Conservation (phyloP, 1,284 basidiomycete genomes). For the Microbotryum violaceum region DNA sequence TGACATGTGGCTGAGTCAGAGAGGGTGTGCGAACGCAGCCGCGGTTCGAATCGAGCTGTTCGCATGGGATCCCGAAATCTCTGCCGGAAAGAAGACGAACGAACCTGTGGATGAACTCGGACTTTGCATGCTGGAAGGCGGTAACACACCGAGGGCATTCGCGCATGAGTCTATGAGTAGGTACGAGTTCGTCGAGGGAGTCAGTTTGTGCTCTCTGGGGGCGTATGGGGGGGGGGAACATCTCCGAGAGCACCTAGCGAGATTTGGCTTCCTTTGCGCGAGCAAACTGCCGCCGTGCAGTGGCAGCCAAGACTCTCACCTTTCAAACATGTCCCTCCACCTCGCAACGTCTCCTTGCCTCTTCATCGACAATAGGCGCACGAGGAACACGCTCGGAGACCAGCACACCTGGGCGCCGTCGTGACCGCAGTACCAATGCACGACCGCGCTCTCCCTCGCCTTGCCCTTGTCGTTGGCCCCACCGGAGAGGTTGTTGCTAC, state of each 20-base stretch:
- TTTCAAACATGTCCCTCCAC: constrained; percentile 24
- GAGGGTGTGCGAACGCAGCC: neutral
- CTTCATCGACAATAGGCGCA: constrained; percentile 25
- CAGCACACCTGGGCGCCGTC: constrained; percentile 22
- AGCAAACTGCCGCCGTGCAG: neutral
- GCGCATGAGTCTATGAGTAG: constrained; percentile 3
- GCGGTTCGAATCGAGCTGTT: neutral
- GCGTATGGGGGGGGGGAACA: neutral
- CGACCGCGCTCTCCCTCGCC: constrained; percentile 8
- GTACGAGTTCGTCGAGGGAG: neutral
- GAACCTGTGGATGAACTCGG: constrained; percentile 18
- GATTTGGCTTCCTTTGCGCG: neutral
- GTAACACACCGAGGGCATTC: constrained; percentile 20
- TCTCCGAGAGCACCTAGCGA: too few relatives aligned
- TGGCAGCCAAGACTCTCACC: constrained; percentile 8
- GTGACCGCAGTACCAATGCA: constrained; percentile 31
- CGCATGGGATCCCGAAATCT: neutral
- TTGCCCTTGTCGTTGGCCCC: constrained; percentile 7
- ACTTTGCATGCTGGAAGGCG: constrained; percentile 20
- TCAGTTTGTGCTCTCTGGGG: neutral
- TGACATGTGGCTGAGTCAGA: neutral
- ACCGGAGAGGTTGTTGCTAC: too few relatives aligned
- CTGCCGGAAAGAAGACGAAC: neutral
- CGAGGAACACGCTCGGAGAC: constrained; percentile 21
- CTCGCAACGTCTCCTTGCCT: constrained; percentile 14